Conservation (phyloP, 306 rosid species). For the Begonia masoniana region DNA sequence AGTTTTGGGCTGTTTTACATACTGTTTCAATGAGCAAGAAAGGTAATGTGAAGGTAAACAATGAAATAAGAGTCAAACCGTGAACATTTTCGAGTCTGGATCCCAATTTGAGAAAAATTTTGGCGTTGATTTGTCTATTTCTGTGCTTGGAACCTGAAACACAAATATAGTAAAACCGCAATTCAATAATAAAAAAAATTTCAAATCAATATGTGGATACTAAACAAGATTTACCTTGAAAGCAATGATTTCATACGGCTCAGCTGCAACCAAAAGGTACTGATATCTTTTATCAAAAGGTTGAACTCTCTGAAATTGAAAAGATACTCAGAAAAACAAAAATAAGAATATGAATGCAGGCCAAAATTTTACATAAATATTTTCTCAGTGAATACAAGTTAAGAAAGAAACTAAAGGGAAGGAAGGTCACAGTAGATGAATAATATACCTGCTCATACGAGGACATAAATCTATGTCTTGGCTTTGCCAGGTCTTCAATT, state of each 20-base stretch:
- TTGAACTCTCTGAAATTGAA: slow-evolving; percentile 47
- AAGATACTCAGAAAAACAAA: slow-evolving; percentile 6
- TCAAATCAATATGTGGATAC: background rate
- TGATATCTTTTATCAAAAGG: slow-evolving; percentile 75
- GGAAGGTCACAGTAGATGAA: no score
- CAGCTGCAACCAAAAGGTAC: slow-evolving; percentile 84
- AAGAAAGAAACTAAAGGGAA: no score
- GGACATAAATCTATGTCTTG: slow-evolving; percentile 94
- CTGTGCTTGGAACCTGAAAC: slow-evolving; percentile 87
- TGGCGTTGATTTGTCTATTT: slow-evolving; percentile 85
- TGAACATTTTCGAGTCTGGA: slow-evolving; percentile 95
- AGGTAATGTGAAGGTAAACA: background rate
- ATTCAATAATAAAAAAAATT: background rate
- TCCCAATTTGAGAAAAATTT: slow-evolving; percentile 98
- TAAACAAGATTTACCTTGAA: slow-evolving; percentile 58
- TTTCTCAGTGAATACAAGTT: no score
- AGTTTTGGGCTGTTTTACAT: background rate
- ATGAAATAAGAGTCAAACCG: slow-evolving; percentile 30
- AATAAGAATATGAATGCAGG: background rate
- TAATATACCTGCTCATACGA: slow-evolving; percentile 76
- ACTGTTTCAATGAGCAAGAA: background rate
- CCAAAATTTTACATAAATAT: no score
- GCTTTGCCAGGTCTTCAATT: slow-evolving; percentile 82
- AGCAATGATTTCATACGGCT: slow-evolving; percentile 83
- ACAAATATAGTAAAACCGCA: background rate